Evolutionary conservation across 305 asterid species (phyloP).

Genomic region (Fraxinus paxiana): DNA sequence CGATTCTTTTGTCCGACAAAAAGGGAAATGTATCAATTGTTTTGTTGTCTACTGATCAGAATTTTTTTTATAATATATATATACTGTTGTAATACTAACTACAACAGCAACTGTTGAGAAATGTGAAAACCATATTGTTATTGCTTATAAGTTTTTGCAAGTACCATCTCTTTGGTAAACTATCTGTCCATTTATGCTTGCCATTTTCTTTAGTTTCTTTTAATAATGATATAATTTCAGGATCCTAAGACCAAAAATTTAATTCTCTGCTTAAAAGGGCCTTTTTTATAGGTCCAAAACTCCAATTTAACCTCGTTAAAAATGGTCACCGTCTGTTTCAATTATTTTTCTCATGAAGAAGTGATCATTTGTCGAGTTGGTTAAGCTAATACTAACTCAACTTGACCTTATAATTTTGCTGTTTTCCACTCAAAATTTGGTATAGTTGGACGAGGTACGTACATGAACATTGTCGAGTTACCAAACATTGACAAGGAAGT

Average conservation of each 20-base stretch:
- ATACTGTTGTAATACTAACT: conserved; percentile 19
- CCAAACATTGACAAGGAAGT: neutral
- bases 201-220: neutral
- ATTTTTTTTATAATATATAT: neutral
- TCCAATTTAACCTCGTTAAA: neutral
- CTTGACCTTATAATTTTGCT: neutral
- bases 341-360: neutral
- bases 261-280: neutral
- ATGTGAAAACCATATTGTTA: neutral
- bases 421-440: neutral
- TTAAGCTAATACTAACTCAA: neutral
- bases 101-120: neutral
- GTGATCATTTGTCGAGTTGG: neutral
- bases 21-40: neutral
- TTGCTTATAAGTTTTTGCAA: neutral
- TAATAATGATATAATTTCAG: neutral
- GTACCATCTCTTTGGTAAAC: neutral
- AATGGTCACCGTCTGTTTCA: neutral
- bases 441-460: neutral
- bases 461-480: neutral
- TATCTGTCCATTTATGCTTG: neutral
- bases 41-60: conserved; percentile 3
- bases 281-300: neutral
- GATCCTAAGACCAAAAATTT: neutral
- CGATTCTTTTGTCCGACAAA: conserved; percentile 4